Base-by-base conservation (phyloP, 192 early-diverging fungal species). In the Ambispora gerdemannii region DNA sequence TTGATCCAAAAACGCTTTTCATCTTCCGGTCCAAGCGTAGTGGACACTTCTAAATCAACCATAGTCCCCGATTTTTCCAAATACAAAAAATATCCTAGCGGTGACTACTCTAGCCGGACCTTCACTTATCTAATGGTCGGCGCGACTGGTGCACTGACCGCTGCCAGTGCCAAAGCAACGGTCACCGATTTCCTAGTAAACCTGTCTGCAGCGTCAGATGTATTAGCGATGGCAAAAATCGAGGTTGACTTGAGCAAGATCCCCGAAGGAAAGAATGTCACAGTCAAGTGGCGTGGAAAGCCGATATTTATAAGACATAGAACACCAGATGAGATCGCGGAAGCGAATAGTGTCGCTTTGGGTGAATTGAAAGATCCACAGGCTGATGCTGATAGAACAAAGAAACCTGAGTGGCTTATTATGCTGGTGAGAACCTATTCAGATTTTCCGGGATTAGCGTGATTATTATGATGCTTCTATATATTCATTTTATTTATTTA, bases 271-370 rank as follows among this genome's bases (percentile, higher is more conserved):
- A 97, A 93, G 86, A 97, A 96, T 65, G 91, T 97, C 49, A 91
- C 93, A 35, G 82, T 98, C 82, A 98, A 98, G 89, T 98, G 96
- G 96, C 90, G 95, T 74, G 96, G 96, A 81, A 98, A 98, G 88
- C 96, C 96, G 34, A 89, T 98, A 60, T 95, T 97, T 77, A 90
- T 98, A 72, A 90, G 95, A 78, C 96, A 98, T 83, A 89, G 96
- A 72, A 98, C 96, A 32, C 81, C 86, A 22, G 92, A 88, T 66
- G 96, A 98, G 79, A 98, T 98, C 70, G 87, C 86, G 7, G 96
- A 97, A 76, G 95, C 95, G 67, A 91, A 95, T 76, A 49, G 80
- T 34, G 89, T 93, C 67, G 86, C 88, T 76, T 74, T 98, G 63
- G 53, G 81, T 52, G 87, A 90, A 65, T 86, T 98, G 66, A 91